Conservation (phyloP, 2,329 filamentous ascomycete genomes). For the Trichoderma harzianum region DNA sequence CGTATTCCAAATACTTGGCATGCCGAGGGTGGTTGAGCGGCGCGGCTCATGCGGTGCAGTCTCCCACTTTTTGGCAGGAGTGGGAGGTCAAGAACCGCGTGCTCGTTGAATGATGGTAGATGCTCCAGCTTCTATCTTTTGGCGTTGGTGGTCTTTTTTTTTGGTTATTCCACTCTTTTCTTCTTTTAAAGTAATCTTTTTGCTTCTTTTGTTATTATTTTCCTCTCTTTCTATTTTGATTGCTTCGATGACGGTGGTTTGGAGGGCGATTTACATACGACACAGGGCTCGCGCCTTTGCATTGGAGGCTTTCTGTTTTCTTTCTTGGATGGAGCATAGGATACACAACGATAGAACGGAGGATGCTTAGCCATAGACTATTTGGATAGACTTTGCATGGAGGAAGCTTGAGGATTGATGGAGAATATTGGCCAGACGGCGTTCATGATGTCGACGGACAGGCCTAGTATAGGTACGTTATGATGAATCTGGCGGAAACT, state of each 20-base stretch:
- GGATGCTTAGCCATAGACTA: background rate
- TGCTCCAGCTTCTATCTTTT: too few relatives aligned
- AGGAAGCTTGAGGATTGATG: background rate
- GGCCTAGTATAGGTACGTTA: background rate
- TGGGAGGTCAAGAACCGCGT: slow-evolving; percentile 29
- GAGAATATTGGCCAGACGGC: background rate
- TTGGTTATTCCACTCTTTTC: too few relatives aligned
- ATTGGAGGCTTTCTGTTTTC: background rate
- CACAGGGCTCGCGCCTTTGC: background rate
- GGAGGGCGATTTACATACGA: background rate
- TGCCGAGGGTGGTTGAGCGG: slow-evolving; percentile 46
- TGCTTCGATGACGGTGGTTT: background rate
- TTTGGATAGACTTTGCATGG: background rate
- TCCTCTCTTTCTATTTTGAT: background rate
- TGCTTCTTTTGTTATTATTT: background rate
- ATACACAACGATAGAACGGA: background rate
- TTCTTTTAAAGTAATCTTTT: background rate
- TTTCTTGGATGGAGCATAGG: background rate
- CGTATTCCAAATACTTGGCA: slow-evolving; percentile 44
- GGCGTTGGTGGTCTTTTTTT: background rate
- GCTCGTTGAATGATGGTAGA: background rate
- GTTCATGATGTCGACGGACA: background rate
- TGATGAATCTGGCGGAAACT: background rate
- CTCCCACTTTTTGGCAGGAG: slow-evolving; percentile 40
- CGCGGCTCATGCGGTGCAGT: slow-evolving; percentile 34